Conservation (phyloP, 75 land plant genomes). For the Azolla pinnata region DNA sequence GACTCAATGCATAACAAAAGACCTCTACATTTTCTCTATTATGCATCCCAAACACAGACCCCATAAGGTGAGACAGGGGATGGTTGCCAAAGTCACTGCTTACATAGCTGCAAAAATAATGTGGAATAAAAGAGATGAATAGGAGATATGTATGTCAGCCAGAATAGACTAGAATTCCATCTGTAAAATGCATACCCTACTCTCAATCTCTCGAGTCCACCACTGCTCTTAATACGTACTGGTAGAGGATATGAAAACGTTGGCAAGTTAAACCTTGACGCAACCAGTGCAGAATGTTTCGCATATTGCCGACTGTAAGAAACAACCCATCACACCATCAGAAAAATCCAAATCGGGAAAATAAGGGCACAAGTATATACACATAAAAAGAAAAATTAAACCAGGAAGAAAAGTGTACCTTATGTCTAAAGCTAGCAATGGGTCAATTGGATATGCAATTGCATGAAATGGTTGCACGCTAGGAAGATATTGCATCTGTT, state of each 20-base stretch:
- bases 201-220: slow-evolving; percentile 56
- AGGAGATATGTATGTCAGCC: too few species aligned
- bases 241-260: slow-evolving; percentile 62
- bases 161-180: too few species aligned
- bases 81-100: slow-evolving; percentile 99
- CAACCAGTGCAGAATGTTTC: slow-evolving; percentile 71
- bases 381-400: too few species aligned
- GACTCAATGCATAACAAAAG: slow-evolving; percentile 96
- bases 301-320: slow-evolving; percentile 84
- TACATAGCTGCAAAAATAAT: slow-evolving; percentile 74
- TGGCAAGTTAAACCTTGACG: slow-evolving; percentile 74
- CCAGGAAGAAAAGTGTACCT: too few species aligned
- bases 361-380: too few species aligned
- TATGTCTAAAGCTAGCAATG: slow-evolving; percentile 86
- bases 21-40: slow-evolving; percentile 87
- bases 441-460: slow-evolving; percentile 93
- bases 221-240: slow-evolving; percentile 47
- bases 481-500: slow-evolving; percentile 77
- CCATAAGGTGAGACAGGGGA: slow-evolving; percentile 96
- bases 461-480: slow-evolving; percentile 99
- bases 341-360: too few species aligned
- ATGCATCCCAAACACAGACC: slow-evolving; percentile 98
- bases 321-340: too few species aligned
- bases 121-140: too few species aligned
- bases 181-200: slow-evolving; percentile 58